Conservation (phyloP, 2,329 filamentous ascomycete species). For the Epichloe sibirici region DNA sequence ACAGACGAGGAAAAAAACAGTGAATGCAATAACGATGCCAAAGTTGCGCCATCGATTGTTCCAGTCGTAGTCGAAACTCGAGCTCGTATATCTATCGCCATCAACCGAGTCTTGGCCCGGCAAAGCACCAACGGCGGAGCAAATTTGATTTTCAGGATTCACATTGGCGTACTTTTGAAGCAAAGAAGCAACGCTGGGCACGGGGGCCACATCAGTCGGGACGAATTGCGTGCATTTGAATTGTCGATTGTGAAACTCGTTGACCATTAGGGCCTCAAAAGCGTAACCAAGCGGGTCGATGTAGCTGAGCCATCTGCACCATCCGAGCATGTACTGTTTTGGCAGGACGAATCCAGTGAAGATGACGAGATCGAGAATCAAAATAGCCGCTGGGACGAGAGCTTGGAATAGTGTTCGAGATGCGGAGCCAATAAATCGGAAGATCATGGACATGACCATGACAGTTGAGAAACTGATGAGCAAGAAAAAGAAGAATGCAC, state of each 20-base stretch:
- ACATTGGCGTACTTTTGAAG: constrained; percentile 14
- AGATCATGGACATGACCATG: constrained; percentile 74
- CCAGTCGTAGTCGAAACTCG: constrained; percentile 43
- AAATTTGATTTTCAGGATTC: constrained; percentile 35
- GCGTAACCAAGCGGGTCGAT: constrained; percentile 68
- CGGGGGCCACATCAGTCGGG: constrained; percentile 19
- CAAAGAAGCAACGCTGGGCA: constrained; percentile 1
- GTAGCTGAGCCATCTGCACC: constrained; percentile 77
- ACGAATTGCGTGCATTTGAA: constrained; percentile 41
- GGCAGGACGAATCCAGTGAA: constrained; percentile 60
- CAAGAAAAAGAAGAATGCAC: constrained; percentile 76
- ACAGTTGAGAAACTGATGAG: constrained; percentile 64
- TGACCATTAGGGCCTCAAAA: constrained; percentile 71
- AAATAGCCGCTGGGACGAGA: constrained; percentile 45
- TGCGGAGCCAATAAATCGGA: constrained; percentile 66
- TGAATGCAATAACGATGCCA: constrained; percentile 55
- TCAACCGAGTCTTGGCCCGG: constrained; percentile 38
- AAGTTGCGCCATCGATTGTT: constrained; percentile 58
- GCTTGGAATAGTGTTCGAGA: constrained; percentile 58
- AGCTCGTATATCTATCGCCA: constrained; percentile 45
- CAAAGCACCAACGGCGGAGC: constrained; percentile 45
- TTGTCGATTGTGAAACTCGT: constrained; percentile 60
- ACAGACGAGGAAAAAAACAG: constrained; percentile 44
- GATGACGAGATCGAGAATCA: constrained; percentile 55
- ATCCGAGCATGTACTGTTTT: constrained; percentile 58